Conservation (phyloP, 2,329 filamentous ascomycete species). For the Verticillium albo-atrum region DNA sequence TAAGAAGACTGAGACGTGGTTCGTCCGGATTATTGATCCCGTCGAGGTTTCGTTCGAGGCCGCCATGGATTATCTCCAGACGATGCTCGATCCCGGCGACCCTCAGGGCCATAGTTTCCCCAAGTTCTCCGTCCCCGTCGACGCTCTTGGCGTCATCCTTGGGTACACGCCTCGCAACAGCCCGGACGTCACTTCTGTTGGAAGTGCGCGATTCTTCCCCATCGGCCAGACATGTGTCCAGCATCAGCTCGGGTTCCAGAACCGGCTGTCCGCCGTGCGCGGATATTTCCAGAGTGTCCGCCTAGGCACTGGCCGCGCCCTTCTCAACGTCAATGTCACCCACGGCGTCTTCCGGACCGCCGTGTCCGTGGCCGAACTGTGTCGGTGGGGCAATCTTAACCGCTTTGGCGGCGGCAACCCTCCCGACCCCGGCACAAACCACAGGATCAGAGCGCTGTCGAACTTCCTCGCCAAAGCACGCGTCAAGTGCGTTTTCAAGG, state of each 20-base stretch:
- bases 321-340: constrained; percentile 52
- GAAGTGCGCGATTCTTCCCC: constrained; percentile 45
- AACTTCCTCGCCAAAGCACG: constrained; percentile 34
- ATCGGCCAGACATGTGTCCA: constrained; percentile 24
- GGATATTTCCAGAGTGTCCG: constrained; percentile 54
- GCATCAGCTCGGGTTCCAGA: constrained; percentile 19
- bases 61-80: constrained; percentile 39
- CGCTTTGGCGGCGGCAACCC: constrained; percentile 4
- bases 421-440: neutral
- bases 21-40: constrained; percentile 37
- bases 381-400: constrained; percentile 5
- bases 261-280: constrained; percentile 36
- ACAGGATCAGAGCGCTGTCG: constrained; percentile 22
- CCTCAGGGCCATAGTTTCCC: constrained; percentile 35
- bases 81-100: constrained; percentile 30
- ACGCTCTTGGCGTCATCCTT: constrained; percentile 49
- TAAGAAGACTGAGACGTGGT: constrained; percentile 26
- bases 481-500: constrained; percentile 26
- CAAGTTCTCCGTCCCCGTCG: constrained; percentile 41
- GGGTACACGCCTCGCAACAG: constrained; percentile 26
- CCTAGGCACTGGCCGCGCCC: constrained; percentile 46
- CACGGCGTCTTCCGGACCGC: constrained; percentile 46
- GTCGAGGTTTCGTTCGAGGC: constrained; percentile 30
- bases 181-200: constrained; percentile 35
- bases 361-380: constrained; percentile 23